Evolutionary conservation across 2,329 filamentous ascomycete genomes (phyloP).

Genomic region (Magnaporthales sp.): DNA sequence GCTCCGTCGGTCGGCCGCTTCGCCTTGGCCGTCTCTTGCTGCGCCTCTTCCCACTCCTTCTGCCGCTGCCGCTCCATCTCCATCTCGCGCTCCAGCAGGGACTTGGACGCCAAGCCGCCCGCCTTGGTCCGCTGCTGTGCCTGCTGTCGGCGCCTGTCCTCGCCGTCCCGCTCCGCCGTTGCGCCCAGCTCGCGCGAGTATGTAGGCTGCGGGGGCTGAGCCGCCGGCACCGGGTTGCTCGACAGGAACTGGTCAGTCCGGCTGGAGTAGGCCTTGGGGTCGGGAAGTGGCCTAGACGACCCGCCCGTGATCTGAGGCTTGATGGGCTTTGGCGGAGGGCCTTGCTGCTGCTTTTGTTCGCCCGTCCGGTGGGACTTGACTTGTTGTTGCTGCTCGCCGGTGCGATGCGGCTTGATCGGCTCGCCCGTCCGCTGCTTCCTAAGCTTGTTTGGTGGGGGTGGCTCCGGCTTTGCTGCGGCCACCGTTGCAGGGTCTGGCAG

Average conservation of each 20-base stretch:
- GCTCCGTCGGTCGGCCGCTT: slow-evolving; percentile 40
- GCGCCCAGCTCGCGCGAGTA: slow-evolving; percentile 48
- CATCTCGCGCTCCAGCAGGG: slow-evolving; percentile 71
- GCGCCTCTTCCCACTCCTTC: slow-evolving; percentile 70
- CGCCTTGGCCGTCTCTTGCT: slow-evolving; percentile 53
- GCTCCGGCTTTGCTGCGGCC: slow-evolving; percentile 10
- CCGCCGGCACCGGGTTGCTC: slow-evolving; percentile 39
- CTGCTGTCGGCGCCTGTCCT: slow-evolving; percentile 50
- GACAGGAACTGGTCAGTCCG: slow-evolving; percentile 51
- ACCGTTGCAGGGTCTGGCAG: slow-evolving; percentile 28
- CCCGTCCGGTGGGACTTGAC: slow-evolving; percentile 14
- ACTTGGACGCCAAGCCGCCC: slow-evolving; percentile 55
- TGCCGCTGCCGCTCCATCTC: slow-evolving; percentile 70
- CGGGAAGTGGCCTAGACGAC: slow-evolving; percentile 42
- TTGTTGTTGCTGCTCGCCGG: slow-evolving; percentile 2
- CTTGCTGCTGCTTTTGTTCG: slow-evolving; percentile 9
- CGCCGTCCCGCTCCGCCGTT: slow-evolving; percentile 52
- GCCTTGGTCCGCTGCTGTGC: slow-evolving; percentile 54
- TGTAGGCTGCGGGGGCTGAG: slow-evolving; percentile 30
- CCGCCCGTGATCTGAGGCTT: slow-evolving; percentile 29
- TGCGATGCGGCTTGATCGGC: slow-evolving; percentile 3
- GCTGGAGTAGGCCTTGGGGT: slow-evolving; percentile 33
- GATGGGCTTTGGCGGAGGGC: slow-evolving; percentile 15
- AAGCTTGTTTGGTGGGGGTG: slow-evolving; percentile 13
- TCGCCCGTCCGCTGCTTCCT: slow-evolving; percentile 23